Base-by-base conservation (phyloP, 2,329 filamentous ascomycete species). In the Calonectria pseudoturangicola region DNA sequence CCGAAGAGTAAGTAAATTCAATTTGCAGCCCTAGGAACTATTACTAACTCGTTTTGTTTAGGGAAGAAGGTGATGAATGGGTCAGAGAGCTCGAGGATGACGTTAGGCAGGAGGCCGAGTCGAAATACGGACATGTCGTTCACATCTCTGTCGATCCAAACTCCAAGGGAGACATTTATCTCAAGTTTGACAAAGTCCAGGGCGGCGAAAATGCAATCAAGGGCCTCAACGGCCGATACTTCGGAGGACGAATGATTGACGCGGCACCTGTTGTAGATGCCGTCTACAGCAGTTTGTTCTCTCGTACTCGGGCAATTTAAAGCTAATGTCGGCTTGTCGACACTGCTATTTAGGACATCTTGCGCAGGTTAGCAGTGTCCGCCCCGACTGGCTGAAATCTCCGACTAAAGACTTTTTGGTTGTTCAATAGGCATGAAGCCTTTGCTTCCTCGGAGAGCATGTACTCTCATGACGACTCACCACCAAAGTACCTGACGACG, bases 141-240 rank as follows among this genome's bases (percentile, higher is more conserved):
- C 97, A 99, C 91, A 97, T 98, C 86, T 92, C 95, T 80, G 91
- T 98, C 86, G 96, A 98, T 88, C 92, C 94, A 78, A 97, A 98
- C 87, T 97, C 95, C 60, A 92, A 94, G 85, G 97, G 97, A 86
- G 97, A 99, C 83, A 96, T 99, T 80, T 99, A 98, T 86, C 92
- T 99, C 84, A 99, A 99, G 86, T 99, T 99, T 87, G 95, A 98
- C 86, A 94, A 95, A 82, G 94, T 98, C 75, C 92, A 96, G 84
- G 96, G 96, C 80, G 96, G 96, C 83, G 95, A 98, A 86, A 98
- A 98, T 83, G 97, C 97, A 80, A 97, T 98, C 87, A 97, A 98
- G 85, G 97, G 97, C 82, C 92, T 99, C 75, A 98, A 99, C 85
- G 97, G 97, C 82, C 93, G 97, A 83, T 98, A 94, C 86, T 99